A percentile compares a stretch with the other conserved stretches of the same genome.
Conservation (phyloP, 495 filamentous ascomycete genomes). For the Talaromyces liani region DNA sequence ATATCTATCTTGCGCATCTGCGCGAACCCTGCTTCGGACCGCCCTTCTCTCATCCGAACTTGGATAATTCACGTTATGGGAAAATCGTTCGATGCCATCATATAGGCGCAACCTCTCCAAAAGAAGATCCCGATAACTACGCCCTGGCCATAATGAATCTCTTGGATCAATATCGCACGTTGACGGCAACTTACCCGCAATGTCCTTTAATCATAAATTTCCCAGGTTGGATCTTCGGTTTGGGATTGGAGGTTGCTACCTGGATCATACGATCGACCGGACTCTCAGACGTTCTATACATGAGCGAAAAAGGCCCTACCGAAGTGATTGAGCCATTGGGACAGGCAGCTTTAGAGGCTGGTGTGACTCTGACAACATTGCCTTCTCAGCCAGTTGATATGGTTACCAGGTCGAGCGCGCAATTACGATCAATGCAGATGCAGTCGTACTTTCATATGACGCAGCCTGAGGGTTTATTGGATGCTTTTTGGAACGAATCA, state of each 20-base stretch:
- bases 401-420: conserved; percentile 55
- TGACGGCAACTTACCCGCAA: conserved; percentile 30
- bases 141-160: conserved; percentile 61
- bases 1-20: conserved; percentile 63
- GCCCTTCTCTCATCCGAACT: conserved; percentile 62
- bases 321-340: conserved; percentile 55
- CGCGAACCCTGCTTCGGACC: conserved; percentile 61
- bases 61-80: conserved; percentile 22
- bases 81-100: conserved; percentile 58
- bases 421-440: conserved; percentile 71
- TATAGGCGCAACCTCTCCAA: conserved; percentile 62
- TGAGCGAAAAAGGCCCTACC: conserved; percentile 60
- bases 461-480: conserved; percentile 23
- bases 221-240: conserved; percentile 75
- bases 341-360: conserved; percentile 25
- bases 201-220: conserved; percentile 72
- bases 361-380: conserved; percentile 31
- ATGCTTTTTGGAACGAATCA: conserved; percentile 37
- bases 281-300: conserved; percentile 61
- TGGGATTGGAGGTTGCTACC: conserved; percentile 61
- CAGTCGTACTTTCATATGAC: conserved; percentile 69
- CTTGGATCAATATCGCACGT: conserved; percentile 50
- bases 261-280: conserved; percentile 47
- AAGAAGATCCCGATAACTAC: conserved; percentile 65
- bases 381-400: conserved; percentile 55